A percentile compares a stretch with the other conserved stretches of the same genome.
Conservation (phyloP, 176 grass and related monocot genomes). For the Phragmites australis region DNA sequence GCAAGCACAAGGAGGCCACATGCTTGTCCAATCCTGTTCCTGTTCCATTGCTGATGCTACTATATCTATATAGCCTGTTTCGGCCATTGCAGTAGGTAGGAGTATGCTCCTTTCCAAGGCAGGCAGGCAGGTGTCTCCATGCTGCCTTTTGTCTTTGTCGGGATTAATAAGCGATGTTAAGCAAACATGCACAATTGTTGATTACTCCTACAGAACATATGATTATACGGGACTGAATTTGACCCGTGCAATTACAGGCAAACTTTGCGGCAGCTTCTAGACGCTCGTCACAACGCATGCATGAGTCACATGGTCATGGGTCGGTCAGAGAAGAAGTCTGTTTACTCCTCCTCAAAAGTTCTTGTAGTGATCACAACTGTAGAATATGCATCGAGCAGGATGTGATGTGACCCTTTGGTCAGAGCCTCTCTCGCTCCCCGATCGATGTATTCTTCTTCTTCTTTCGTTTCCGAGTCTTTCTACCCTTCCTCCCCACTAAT, state of each 20-base stretch:
- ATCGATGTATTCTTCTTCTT: not conserved
- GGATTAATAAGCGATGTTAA: not conserved
- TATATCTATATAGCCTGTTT: too few relatives aligned
- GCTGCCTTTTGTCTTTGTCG: not conserved
- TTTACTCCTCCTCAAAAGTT: too few relatives aligned
- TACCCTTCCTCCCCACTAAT: constrained; percentile 42
- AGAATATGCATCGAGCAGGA: not conserved
- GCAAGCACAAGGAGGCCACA: not conserved
- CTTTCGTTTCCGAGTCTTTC: constrained; percentile 19
- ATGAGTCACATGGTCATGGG: too few relatives aligned
- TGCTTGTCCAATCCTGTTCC: not conserved
- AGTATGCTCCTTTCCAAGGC: not conserved
- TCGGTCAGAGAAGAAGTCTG: too few relatives aligned
- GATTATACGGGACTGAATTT: not conserved
- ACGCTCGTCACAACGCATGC: not conserved
- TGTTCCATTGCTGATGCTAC: not conserved
- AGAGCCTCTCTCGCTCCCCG: not conserved
- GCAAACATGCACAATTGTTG: not conserved
- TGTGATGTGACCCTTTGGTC: constrained; percentile 30
- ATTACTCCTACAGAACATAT: not conserved
- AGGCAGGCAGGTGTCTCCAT: not conserved
- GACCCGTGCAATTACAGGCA: constrained; percentile 19
- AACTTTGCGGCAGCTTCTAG: constrained; percentile 40
- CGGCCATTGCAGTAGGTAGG: not conserved
- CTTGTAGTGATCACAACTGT: constrained; percentile 33